Evolutionary conservation across 345 rosid genomes (phyloP).

Genomic region (Erucastrum elatum): DNA sequence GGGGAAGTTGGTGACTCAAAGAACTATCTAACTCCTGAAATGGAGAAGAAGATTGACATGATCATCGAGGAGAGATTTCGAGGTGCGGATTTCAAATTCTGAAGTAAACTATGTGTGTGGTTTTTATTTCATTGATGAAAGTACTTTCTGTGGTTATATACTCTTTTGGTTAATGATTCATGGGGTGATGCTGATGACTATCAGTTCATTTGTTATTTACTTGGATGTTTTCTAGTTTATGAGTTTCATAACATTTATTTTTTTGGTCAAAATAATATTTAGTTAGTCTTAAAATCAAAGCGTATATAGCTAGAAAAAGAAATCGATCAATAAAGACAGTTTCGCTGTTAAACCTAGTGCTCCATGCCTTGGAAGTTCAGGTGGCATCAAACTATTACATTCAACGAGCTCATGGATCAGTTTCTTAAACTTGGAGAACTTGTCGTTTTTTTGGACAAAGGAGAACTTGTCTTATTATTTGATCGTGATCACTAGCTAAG

Average conservation of each 20-base stretch:
- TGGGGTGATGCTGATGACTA: background rate
- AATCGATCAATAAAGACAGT: background rate
- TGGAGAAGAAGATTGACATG: background rate
- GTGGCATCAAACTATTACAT: constrained; percentile 70
- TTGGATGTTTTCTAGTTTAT: too few relatives aligned
- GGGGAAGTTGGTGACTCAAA: background rate
- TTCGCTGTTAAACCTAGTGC: constrained; percentile 60
- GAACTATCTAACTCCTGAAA: background rate
- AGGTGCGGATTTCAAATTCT: constrained; percentile 3
- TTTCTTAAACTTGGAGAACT: too few relatives aligned
- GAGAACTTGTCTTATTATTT: too few relatives aligned
- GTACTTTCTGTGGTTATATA: background rate
- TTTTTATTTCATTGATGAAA: background rate
- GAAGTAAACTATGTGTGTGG: background rate
- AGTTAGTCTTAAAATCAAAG: background rate
- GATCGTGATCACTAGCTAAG: too few relatives aligned
- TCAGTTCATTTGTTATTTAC: background rate
- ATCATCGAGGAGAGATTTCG: background rate
- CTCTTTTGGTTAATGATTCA: background rate
- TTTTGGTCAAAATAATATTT: too few relatives aligned
- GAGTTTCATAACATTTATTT: background rate
- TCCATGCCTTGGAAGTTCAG: constrained; percentile 54
- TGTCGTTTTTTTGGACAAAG: too few relatives aligned
- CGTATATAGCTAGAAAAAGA: background rate
- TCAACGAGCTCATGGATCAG: constrained; percentile 59